Percentiles rank a stretch among this genome's conserved stretches.
Evolutionary conservation across 768 basidiomycete genomes (phyloP).

Genomic region (Galerina marginata): DNA sequence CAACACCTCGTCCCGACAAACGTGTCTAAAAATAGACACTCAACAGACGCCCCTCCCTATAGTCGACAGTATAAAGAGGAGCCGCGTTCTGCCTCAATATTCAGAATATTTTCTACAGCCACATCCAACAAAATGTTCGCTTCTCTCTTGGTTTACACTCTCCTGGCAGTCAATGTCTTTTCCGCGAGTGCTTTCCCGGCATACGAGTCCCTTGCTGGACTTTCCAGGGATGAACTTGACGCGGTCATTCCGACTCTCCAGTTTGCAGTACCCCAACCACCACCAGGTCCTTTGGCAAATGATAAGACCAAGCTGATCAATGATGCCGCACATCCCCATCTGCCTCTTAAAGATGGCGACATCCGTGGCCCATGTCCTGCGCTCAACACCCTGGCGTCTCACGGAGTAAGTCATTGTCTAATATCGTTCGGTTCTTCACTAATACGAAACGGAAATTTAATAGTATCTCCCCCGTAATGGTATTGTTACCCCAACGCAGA

Average conservation of each 20-base stretch:
- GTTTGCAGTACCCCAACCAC: constrained; percentile 3
- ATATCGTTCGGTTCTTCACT: not conserved
- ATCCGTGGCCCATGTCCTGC: constrained; percentile 29
- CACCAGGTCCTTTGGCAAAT: constrained; percentile 23
- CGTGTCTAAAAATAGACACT: too few species aligned
- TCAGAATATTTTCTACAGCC: too few species aligned
- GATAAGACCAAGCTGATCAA: constrained; percentile 25
- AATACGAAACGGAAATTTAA: too few species aligned
- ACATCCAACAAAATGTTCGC: not conserved
- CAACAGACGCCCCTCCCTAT: too few species aligned
- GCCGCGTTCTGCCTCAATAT: too few species aligned
- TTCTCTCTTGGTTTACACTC: not conserved
- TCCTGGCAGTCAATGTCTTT: not conserved
- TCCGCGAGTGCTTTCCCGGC: not conserved
- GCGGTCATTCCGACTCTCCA: constrained; percentile 8
- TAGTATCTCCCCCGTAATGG: constrained; percentile 22
- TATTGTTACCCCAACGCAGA: constrained; percentile 18
- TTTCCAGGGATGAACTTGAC: constrained; percentile 8
- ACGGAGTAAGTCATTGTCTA: not conserved
- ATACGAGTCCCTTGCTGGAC: constrained; percentile 9
- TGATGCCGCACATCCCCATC: constrained; percentile 26
- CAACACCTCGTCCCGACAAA: too few species aligned
- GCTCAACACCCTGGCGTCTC: constrained; percentile 16
- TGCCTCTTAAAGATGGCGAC: constrained; percentile 15
- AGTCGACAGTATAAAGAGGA: too few species aligned